These are phyloP conservation scores for Kurtzmaniella fragi DNA, from an alignment of 805 yeast species.

Conservation along the genomic window DNA sequence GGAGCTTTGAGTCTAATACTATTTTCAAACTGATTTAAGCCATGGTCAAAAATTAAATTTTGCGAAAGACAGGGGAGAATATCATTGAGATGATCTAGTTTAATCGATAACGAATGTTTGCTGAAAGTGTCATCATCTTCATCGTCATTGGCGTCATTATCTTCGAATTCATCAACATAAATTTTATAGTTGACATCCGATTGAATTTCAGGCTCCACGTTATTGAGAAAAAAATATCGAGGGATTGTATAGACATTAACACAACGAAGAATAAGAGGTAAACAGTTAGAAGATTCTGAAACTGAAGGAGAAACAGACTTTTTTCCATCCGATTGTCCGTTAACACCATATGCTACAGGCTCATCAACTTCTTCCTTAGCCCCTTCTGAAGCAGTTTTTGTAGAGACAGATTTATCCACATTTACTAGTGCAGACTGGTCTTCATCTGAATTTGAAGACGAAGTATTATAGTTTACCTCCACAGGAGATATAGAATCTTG, in stretches of 20 bases:
- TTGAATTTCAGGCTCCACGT: conserved; percentile 15
- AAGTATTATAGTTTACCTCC: neutral
- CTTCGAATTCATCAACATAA: conserved; percentile 31
- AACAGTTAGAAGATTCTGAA: conserved; percentile 48
- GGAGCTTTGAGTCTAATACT: conserved; percentile 9
- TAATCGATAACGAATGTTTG: conserved; percentile 16
- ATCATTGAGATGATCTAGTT: conserved; percentile 23
- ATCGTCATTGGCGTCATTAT: conserved; percentile 22
- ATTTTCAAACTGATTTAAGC: conserved; percentile 15
- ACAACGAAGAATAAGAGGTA: conserved; percentile 64
- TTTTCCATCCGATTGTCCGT: conserved; percentile 2
- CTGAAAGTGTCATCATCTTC: neutral
- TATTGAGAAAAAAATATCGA: conserved; percentile 37
- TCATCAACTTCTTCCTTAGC: conserved; percentile 5
- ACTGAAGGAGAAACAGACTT: conserved; percentile 2
- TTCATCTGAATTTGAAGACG: neutral
- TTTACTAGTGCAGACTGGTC: neutral
- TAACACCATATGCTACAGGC: conserved; percentile 1
- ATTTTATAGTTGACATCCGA: conserved; percentile 23
- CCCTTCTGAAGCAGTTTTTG: conserved; percentile 1
- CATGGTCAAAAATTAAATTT: conserved; percentile 34
- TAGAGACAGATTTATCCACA: neutral
- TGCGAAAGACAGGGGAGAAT: conserved; percentile 38
- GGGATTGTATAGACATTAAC: conserved; percentile 65
- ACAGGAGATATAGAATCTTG: neutral